Percentiles rank a stretch among this genome's conserved stretches.
These are phyloP conservation scores for Coemansia sp. DNA, from an alignment of 192 early-diverging fungal species.

Conservation along the genomic window DNA sequence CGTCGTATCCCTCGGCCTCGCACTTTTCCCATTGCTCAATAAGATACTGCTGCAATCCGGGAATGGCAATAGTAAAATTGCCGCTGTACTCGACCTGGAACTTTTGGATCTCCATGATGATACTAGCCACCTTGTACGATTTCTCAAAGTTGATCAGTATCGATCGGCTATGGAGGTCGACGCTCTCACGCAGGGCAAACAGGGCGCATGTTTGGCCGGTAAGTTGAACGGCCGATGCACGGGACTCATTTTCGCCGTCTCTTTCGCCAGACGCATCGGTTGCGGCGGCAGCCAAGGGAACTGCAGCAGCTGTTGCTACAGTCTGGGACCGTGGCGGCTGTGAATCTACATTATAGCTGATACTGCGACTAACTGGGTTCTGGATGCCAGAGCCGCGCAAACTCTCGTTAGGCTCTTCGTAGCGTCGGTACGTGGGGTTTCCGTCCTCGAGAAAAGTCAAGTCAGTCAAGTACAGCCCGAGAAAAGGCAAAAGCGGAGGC, in stretches of 20 bases:
- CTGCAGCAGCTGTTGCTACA: neutral
- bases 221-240: slow-evolving; percentile 18
- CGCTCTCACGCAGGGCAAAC: slow-evolving; percentile 24
- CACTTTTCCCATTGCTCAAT: slow-evolving; percentile 49
- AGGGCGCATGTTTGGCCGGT: slow-evolving; percentile 47
- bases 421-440: slow-evolving; percentile 62
- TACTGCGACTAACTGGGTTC: neutral
- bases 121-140: slow-evolving; percentile 57
- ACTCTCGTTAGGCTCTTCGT: slow-evolving; percentile 21
- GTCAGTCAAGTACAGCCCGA: slow-evolving; percentile 79
- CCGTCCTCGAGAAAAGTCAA: slow-evolving; percentile 85
- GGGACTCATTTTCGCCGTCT: neutral
- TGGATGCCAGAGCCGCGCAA: neutral
- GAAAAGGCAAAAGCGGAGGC: slow-evolving; percentile 72
- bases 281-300: neutral
- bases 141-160: slow-evolving; percentile 86
- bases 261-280: neutral
- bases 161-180: slow-evolving; percentile 35
- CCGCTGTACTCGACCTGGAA: slow-evolving; percentile 73
- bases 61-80: slow-evolving; percentile 53
- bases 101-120: slow-evolving; percentile 71
- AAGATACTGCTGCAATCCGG: slow-evolving; percentile 49
- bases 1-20: slow-evolving; percentile 37
- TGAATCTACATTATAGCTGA: neutral
- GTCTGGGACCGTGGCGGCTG: neutral